Evolutionary conservation across 2,329 filamentous ascomycete species (phyloP).

Genomic region (Cercospora sp.): DNA sequence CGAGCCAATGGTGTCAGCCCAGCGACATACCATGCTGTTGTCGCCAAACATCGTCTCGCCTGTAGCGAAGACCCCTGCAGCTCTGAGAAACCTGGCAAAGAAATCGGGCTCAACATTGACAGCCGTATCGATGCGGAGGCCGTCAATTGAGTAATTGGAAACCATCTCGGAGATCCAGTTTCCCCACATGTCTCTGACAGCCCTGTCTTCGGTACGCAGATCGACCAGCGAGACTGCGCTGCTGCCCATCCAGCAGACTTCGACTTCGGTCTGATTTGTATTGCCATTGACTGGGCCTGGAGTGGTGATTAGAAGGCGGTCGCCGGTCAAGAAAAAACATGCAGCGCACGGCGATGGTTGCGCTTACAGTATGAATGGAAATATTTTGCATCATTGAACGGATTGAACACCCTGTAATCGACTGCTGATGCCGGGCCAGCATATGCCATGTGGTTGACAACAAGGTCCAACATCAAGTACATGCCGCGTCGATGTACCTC

Average conservation of each 20-base stretch:
- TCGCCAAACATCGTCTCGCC: constrained; percentile 43
- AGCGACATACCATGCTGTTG: constrained; percentile 39
- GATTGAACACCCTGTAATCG: constrained; percentile 55
- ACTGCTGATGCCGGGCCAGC: constrained; percentile 37
- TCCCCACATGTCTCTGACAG: constrained; percentile 45
- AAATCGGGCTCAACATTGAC: constrained; percentile 44
- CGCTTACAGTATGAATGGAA: constrained; percentile 60
- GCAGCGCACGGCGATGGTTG: background rate
- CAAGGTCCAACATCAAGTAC: constrained; percentile 63
- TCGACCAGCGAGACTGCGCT: constrained; percentile 50
- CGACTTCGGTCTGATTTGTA: constrained; percentile 44
- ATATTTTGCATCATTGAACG: constrained; percentile 59
- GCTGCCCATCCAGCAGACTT: constrained; percentile 56
- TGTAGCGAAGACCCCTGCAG: constrained; percentile 42
- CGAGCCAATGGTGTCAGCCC: constrained; percentile 41
- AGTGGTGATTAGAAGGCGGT: background rate
- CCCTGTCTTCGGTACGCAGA: constrained; percentile 47
- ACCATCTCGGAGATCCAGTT: constrained; percentile 47
- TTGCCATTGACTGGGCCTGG: constrained; percentile 51
- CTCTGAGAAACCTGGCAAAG: constrained; percentile 39
- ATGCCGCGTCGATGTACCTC: constrained; percentile 59
- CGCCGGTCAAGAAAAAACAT: background rate
- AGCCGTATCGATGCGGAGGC: constrained; percentile 43
- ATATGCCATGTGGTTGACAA: constrained; percentile 54
- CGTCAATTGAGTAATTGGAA: constrained; percentile 47